Evolutionary conservation across 805 yeast species (phyloP), one percentile per base, ranked within the genome.

Genomic region (Kregervanrija delftensis): DNA sequence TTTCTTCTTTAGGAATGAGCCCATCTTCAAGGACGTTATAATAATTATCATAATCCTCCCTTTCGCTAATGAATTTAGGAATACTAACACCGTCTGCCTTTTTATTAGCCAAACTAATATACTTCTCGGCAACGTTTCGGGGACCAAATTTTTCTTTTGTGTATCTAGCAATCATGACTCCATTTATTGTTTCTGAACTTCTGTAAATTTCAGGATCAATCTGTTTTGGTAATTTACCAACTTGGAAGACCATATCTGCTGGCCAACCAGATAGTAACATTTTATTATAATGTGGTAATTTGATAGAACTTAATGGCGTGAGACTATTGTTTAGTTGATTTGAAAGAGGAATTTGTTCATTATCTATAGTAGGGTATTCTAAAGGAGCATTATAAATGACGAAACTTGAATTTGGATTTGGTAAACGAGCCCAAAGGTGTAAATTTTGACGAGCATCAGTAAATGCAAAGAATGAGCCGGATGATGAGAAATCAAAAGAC

Each of bases 261-360:
- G 91, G 84, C 88, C 90, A 91, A 11, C 86, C 82, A 0, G 96
- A 88, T 8, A 90, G 68, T 13, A 93, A 71, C 44, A 74, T 74
- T 36, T 83, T 86, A 44, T 79, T 79, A 61, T 88, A 93, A 55
- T 81, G 87, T 0, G 99, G 98, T 76, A 93, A 67, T 9, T 96
- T 97, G 2, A 93, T 69, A 1, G 78, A 58, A 40, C 80, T 82
- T 45, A 91, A 69, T 0, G 96, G 89, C 11, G 70, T 65, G 8
- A 65, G 62, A 35, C 71, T 70, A 48, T 83, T 80, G 4, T 72
- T 36, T 1, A 63, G 59, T 16, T 47, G 53, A 45, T 46, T 56
- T 47, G 46, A 48, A 37, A 13, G 54, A 39, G 42, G 66, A 49
- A 41, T 70, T 53, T 53, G 58, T 56, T 58, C 71, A 59, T 48